A percentile compares a stretch with the other conserved stretches of the same genome.
These are phyloP conservation scores for Aspergillus pseudoviridinutans DNA, from an alignment of 2,329 filamentous ascomycete genomes.

Conservation along the genomic window DNA sequence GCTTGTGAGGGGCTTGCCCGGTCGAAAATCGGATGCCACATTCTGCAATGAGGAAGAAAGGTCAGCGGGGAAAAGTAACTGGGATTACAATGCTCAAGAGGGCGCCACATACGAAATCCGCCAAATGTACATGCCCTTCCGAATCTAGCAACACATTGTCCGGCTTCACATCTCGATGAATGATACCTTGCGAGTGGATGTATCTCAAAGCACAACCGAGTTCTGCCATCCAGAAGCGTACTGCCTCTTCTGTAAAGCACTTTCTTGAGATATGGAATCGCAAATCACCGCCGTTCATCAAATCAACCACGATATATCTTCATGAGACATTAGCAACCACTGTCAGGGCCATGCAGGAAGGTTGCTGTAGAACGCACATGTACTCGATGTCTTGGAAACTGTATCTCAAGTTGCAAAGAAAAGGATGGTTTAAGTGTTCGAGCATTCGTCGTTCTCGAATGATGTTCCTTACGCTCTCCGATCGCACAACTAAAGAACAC, in stretches of 20 bases:
- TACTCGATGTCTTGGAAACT: conserved; percentile 99
- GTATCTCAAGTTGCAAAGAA: conserved; percentile 96
- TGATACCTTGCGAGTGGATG: conserved; percentile 79
- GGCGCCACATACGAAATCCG: conserved; percentile 74
- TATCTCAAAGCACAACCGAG: conserved; percentile 87
- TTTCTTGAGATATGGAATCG: conserved; percentile 97
- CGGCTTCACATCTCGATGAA: conserved; percentile 87
- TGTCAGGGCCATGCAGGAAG: background rate
- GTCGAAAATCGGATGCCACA: conserved; percentile 88
- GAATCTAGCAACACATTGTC: conserved; percentile 86
- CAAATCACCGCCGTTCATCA: conserved; percentile 96
- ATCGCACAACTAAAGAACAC: conserved; percentile 72
- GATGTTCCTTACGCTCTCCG: conserved; percentile 96
- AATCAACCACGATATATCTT: conserved; percentile 87
- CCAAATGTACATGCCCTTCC: conserved; percentile 92
- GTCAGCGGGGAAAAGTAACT: conserved; percentile 8
- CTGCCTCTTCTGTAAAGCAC: conserved; percentile 94
- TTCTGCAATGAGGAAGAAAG: conserved; percentile 56
- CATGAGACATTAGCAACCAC: conserved; percentile 20
- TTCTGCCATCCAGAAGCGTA: conserved; percentile 95
- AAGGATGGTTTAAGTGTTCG: conserved; percentile 95
- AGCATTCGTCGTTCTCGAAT: conserved; percentile 97
- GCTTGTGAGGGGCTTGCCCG: conserved; percentile 79
- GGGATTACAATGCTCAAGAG: background rate
- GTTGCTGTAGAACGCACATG: conserved; percentile 59